These are phyloP conservation scores for Chlamydomonas sphaeroides DNA, from an alignment of 139 green algal genomes.

Conservation along the genomic window DNA sequence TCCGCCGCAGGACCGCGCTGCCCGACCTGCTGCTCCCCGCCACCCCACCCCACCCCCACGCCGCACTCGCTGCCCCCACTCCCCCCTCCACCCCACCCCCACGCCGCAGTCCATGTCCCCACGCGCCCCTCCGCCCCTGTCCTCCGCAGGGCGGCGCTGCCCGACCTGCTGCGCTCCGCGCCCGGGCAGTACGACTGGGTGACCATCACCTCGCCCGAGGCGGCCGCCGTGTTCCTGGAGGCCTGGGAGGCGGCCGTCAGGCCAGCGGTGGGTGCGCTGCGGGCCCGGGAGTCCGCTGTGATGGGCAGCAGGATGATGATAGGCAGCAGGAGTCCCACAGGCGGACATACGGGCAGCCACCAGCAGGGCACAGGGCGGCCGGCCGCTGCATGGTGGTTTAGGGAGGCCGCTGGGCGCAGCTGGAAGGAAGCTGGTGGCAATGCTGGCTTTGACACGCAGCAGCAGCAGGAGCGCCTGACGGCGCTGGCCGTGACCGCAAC, in stretches of 20 bases:
- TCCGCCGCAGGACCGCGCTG: constrained; percentile 52
- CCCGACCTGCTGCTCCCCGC: constrained; percentile 37
- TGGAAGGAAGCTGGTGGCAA: too few species aligned
- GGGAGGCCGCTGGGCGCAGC: too few species aligned
- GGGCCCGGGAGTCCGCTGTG: too few species aligned
- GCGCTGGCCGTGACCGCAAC: too few species aligned
- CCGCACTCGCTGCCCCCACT: too few species aligned
- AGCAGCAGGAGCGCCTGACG: too few species aligned
- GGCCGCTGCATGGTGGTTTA: too few species aligned
- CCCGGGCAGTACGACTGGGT: constrained; percentile 77
- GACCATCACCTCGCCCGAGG: constrained; percentile 86
- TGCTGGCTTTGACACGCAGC: neutral
- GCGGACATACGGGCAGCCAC: too few species aligned
- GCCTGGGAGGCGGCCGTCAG: constrained; percentile 75
- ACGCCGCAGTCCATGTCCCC: too few species aligned
- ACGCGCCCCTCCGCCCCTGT: neutral
- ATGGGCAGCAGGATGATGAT: too few species aligned
- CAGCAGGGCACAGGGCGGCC: too few species aligned
- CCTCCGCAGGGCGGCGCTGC: constrained; percentile 54
- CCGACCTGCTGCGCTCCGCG: constrained; percentile 29
- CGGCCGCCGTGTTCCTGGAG: constrained; percentile 84
- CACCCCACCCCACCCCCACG: neutral
- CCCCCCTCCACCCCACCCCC: neutral
- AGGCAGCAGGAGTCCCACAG: too few species aligned
- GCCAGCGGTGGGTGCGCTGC: constrained; percentile 46